These are phyloP conservation scores for Mortierella hygrophila DNA, from an alignment of 192 early-diverging fungal genomes.

Conservation along the genomic window DNA sequence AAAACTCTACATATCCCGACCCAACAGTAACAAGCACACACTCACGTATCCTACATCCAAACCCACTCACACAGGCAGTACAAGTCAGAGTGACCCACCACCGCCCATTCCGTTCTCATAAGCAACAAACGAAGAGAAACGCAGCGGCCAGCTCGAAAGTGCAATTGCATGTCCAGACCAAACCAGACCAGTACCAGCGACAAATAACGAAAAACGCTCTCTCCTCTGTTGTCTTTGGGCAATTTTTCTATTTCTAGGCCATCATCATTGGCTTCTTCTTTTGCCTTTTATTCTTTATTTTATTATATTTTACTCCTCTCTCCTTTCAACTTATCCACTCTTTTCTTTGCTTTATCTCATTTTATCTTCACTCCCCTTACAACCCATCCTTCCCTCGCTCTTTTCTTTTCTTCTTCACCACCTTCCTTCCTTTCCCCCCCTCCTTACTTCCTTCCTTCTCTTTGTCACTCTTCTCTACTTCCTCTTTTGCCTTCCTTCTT, in stretches of 20 bases:
- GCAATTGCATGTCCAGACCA: no score
- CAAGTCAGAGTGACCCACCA: not conserved
- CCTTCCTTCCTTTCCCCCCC: not conserved
- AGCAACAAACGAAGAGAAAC: no score
- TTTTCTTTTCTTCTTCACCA: not conserved
- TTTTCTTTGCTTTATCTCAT: not conserved
- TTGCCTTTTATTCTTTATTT: not conserved
- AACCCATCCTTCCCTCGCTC: not conserved
- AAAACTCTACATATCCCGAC: slow-evolving; percentile 3
- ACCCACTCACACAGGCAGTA: not conserved
- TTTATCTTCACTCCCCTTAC: no score
- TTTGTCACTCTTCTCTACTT: no score
- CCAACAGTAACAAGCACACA: not conserved
- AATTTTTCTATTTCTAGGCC: slow-evolving; percentile 8
- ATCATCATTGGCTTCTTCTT: slow-evolving; percentile 1
- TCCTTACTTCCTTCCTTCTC: not conserved
- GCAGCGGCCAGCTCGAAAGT: no score
- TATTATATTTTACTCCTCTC: not conserved
- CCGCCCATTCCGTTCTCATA: no score
- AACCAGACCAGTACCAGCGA: no score
- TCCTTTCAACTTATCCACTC: not conserved
- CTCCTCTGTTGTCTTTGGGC: not conserved
- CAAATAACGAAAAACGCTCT: not conserved
- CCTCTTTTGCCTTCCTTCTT: no score
- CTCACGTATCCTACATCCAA: no score